Evolutionary conservation across 345 rosid species (phyloP), one percentile per base, ranked within the genome.

Genomic region (Cochlearia excelsa): DNA sequence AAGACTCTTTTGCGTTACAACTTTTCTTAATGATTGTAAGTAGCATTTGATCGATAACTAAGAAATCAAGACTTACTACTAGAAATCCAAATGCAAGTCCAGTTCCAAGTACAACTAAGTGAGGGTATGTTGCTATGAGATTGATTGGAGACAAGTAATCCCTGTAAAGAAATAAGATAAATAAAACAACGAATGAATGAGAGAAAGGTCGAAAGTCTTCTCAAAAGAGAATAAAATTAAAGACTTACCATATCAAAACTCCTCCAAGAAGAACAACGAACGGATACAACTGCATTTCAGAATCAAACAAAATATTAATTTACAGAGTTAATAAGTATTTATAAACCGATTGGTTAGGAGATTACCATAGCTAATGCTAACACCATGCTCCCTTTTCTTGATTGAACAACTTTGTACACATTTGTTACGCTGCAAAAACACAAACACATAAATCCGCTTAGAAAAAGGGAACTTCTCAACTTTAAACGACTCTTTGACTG

Each of bases 11-110:
- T 33, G 2, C 4, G 1, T 44, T 38, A 39, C 37, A 45, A 11
- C 51, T 6, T 39, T 46, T 5, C 2, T 7, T 7, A 30, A 51
- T 26, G 10, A 31, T 5, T 35, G 39, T 38, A 30, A 9, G 40
- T 37, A 3, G 40, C 7, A 37, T 37, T 16, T 5, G 35, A 33
- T 33, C 4, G 1, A 33, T 37, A 6, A 37, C 7, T 37, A 6
- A 37, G 40, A 37, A 33, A 45, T 33, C 49, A 61, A 60, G n/a
- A 64, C 84, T 45, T 78, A 93, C 99, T 96, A 93, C 99, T 26
- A 89, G 84, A 72, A 93, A 93, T 44, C 99, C 99, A 77, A 93
- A 93, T 40, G 99, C 95, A 79, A 93, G 94, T 71, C 99, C 99
- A 66, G 97, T 93, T 75, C 97, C 99, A 39, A 85, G 57, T 11